These are phyloP conservation scores for Fusarium palustre DNA, from an alignment of 2,329 filamentous ascomycete species.

Conservation along the genomic window DNA sequence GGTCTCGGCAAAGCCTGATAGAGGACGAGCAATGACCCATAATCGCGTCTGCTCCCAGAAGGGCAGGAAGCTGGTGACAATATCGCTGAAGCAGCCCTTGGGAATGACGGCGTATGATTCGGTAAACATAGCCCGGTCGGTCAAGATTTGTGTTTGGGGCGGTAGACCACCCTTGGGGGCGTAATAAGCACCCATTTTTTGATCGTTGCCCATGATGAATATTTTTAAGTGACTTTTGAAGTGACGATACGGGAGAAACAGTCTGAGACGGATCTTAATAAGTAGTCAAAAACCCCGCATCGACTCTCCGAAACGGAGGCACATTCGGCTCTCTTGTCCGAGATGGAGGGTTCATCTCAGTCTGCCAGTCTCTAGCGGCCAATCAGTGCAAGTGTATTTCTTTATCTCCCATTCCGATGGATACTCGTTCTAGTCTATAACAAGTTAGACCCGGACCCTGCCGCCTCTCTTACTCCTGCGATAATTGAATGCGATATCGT, in stretches of 20 bases:
- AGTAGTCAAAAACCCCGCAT: slow-evolving; percentile 6
- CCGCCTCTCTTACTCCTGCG: not conserved
- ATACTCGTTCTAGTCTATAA: not conserved
- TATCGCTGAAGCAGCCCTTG: slow-evolving; percentile 35
- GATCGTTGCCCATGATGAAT: slow-evolving; percentile 11
- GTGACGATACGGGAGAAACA: not conserved
- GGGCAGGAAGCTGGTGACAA: slow-evolving; percentile 30
- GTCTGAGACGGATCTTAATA: not conserved
- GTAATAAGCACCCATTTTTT: slow-evolving; percentile 24
- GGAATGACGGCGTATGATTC: slow-evolving; percentile 35
- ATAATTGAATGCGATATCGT: not conserved
- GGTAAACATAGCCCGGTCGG: slow-evolving; percentile 34
- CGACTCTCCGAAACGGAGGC: slow-evolving; percentile 3
- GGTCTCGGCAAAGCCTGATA: slow-evolving; percentile 32
- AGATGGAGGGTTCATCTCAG: not conserved
- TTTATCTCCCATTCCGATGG: not conserved
- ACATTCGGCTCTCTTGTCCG: not conserved
- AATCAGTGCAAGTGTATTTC: not conserved
- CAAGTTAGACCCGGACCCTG: not conserved
- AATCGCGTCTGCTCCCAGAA: slow-evolving; percentile 33
- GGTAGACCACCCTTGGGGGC: slow-evolving; percentile 31
- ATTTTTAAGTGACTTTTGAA: not conserved
- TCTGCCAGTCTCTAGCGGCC: not conserved
- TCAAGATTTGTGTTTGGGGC: slow-evolving; percentile 30
- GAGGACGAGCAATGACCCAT: slow-evolving; percentile 29